A percentile compares a stretch with the other conserved stretches of the same genome.
Conservation (phyloP, 192 early-diverging fungal genomes). For the Pilobolus umbonatus region DNA sequence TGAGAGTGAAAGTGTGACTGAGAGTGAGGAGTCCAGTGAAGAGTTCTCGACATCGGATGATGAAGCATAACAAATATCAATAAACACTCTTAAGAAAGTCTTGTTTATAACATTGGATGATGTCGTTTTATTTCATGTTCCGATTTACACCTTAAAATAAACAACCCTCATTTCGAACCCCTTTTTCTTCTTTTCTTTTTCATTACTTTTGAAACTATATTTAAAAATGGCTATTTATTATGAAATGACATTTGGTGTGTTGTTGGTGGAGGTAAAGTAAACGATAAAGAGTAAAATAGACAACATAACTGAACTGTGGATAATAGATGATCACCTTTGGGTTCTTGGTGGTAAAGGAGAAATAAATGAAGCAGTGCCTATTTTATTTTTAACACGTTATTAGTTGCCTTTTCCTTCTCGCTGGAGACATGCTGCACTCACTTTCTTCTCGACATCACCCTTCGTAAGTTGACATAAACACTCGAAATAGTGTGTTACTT, state of each 20-base stretch:
- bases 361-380: neutral
- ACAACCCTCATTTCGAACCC: too few species aligned
- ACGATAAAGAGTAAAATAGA: neutral
- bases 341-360: slow-evolving; percentile 14
- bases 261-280: slow-evolving; percentile 18
- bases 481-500: neutral
- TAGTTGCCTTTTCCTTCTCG: slow-evolving; percentile 49
- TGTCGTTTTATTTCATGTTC: too few species aligned
- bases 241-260: slow-evolving; percentile 18
- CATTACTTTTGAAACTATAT: neutral
- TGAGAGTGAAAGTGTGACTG: slow-evolving; percentile 27
- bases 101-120: too few species aligned
- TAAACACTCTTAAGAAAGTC: too few species aligned
- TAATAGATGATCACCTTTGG: slow-evolving; percentile 25
- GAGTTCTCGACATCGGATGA: too few species aligned
- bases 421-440: slow-evolving; percentile 48
- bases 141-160: too few species aligned
- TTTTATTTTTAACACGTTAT: neutral
- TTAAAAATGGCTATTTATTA: slow-evolving; percentile 21
- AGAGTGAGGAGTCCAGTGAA: slow-evolving; percentile 39
- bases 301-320: neutral
- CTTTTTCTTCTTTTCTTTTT: neutral
- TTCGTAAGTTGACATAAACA: slow-evolving; percentile 27
- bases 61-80: too few species aligned
- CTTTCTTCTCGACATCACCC: slow-evolving; percentile 39